Evolutionary conservation across 108 stramenopile species (phyloP), one percentile per base, ranked within the genome.

Genomic region (Stephanodiscus minutulus): DNA sequence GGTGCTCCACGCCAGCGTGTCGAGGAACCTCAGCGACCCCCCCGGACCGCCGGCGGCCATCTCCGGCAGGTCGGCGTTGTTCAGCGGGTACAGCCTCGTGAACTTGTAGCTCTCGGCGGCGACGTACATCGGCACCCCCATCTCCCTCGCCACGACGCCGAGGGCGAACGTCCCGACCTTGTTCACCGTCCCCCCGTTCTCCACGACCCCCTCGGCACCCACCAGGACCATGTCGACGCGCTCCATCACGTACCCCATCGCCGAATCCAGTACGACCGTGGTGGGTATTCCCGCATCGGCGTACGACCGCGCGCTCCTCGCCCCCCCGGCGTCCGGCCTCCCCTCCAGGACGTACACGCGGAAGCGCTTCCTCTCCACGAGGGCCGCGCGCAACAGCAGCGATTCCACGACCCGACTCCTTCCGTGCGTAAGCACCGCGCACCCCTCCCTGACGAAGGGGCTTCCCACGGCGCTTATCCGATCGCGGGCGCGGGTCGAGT

Each of bases 101-200:
- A 99, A 99, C 66, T 99, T 99, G 78, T 96, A 99, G 64, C 88
- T 91, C 82, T 99, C 97, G 9, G 96, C 96, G 1, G 97, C 98
- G 15, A 98, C 98, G 73, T 99, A 99, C 59, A 99, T 91, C 5
- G 98, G 98, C 49, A 95, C 95, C n/a, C 89, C 86, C 62, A 87
- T 71, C 29, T 93, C 95, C 67, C 88, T 79, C n/a, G 97, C 96
- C 58, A 87, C 80, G 9, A 90, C 73, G 0, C 95, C 97, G 56
- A 97, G 71, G 8, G 91, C 85, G 77, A 87, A 92, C 25, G 96
- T 98, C 5, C 93, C 91, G 27, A 98, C 83, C 66, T 97, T 96
- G 80, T 98, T 98, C 58, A 98, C 91, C 64, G 96, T 81, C 1
- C 98, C 98, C 2, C 98, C 98, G 74, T 98, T 98, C 82, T 99